phyloP scores from a whole-genome alignment of 2,329 filamentous ascomycete species.

The Aaosphaeria arxii region DNA sequence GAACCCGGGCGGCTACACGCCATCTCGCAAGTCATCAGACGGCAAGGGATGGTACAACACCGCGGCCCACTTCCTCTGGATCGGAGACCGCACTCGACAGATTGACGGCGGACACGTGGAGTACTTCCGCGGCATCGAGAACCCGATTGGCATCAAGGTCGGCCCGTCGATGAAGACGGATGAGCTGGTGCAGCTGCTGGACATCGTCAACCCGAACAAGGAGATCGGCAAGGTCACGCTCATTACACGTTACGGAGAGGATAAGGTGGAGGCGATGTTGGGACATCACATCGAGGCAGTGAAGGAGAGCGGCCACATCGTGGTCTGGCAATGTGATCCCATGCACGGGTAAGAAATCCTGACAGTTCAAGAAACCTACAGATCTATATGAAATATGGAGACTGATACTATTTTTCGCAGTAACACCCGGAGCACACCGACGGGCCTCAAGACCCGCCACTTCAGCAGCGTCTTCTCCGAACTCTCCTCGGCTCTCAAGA shows the following conservation, averaged over 20 bases:
- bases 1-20: slow-evolving; percentile 52
- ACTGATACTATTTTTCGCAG: slow-evolving; percentile 16
- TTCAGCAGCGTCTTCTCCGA: slow-evolving; percentile 90
- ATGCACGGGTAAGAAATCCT: slow-evolving; percentile 74
- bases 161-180: slow-evolving; percentile 76
- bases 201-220: slow-evolving; percentile 76
- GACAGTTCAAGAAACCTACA: too few relatives aligned
- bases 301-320: slow-evolving; percentile 69
- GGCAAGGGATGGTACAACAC: slow-evolving; percentile 82
- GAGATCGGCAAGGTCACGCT: slow-evolving; percentile 93
- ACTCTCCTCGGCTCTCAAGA: slow-evolving; percentile 75
- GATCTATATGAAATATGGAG: neutral
- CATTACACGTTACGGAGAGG: slow-evolving; percentile 90
- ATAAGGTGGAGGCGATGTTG: slow-evolving; percentile 71
- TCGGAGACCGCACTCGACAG: slow-evolving; percentile 93
- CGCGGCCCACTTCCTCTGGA: slow-evolving; percentile 96
- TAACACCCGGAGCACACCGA: slow-evolving; percentile 63
- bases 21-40: slow-evolving; percentile 23
- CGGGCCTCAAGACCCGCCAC: slow-evolving; percentile 85
- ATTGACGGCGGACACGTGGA: slow-evolving; percentile 92
- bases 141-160: slow-evolving; percentile 95
- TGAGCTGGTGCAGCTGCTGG: slow-evolving; percentile 76
- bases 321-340: slow-evolving; percentile 98
- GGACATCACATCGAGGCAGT: slow-evolving; percentile 87
- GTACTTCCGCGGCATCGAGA: slow-evolving; percentile 94